phyloP scores from a whole-genome alignment of 116 monocot species.

The Posidonia oceanica region DNA sequence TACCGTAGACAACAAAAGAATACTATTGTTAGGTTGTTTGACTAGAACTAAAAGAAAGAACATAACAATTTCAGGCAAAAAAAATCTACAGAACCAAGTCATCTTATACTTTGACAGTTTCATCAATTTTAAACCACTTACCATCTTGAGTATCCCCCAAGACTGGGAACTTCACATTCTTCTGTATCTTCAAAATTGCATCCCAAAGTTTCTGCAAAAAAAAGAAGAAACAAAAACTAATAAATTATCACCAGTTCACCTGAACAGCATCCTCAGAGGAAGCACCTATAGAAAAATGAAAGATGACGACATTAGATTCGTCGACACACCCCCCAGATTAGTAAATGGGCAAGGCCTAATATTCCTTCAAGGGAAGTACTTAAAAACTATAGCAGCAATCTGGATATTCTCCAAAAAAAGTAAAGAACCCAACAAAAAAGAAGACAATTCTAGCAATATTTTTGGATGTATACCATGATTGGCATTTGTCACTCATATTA shows the following conservation, averaged over 20 bases:
- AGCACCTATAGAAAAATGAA: slow-evolving; percentile 64
- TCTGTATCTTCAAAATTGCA: slow-evolving; percentile 71
- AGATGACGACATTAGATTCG: slow-evolving; percentile 73
- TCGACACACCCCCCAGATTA: slow-evolving; percentile 75
- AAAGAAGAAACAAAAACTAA: neutral
- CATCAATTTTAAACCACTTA: slow-evolving; percentile 13
- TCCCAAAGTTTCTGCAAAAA: slow-evolving; percentile 39
- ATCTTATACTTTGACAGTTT: neutral
- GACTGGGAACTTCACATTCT: slow-evolving; percentile 49
- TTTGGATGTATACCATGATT: too few species aligned
- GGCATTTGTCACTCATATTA: too few species aligned
- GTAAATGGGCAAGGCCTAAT: slow-evolving; percentile 75
- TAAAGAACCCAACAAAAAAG: neutral
- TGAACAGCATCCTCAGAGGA: slow-evolving; percentile 35
- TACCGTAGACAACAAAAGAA: neutral
- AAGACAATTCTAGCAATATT: neutral
- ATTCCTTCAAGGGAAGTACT: slow-evolving; percentile 29
- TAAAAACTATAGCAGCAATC: neutral
- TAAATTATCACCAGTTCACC: slow-evolving; percentile 10
- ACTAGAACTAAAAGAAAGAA: neutral
- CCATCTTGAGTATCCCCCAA: slow-evolving; percentile 58
- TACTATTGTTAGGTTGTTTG: neutral
- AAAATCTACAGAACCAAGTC: neutral
- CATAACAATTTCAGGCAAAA: neutral
- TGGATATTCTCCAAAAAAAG: neutral